These are phyloP conservation scores for Cladorrhinum samala DNA, from an alignment of 495 filamentous ascomycete species.

Conservation along the genomic window DNA sequence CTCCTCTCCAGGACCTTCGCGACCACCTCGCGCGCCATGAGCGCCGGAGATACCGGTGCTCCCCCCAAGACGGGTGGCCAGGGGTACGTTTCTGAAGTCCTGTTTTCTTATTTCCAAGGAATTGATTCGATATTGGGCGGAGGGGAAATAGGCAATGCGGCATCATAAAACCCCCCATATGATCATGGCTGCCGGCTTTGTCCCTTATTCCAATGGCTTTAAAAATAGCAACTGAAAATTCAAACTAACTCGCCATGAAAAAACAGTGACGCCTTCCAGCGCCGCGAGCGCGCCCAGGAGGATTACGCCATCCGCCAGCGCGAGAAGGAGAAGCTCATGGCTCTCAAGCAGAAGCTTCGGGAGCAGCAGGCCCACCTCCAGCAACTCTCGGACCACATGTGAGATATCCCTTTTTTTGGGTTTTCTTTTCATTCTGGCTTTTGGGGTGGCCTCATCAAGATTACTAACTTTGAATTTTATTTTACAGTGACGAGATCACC, in stretches of 20 bases:
- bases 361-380: slow-evolving; percentile 77
- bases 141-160: no score
- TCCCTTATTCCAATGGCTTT: background rate
- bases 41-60: slow-evolving; percentile 63
- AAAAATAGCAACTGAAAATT: background rate
- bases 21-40: slow-evolving; percentile 54
- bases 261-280: slow-evolving; percentile 77
- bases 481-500: slow-evolving; percentile 58
- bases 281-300: slow-evolving; percentile 84
- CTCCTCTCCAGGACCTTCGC: slow-evolving; percentile 53
- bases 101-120: background rate
- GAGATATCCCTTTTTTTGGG: slow-evolving; percentile 26
- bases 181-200: background rate
- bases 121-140: background rate
- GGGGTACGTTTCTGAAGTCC: slow-evolving; percentile 31
- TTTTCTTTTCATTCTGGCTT: no score
- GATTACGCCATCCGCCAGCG: slow-evolving; percentile 73
- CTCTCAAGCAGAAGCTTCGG: slow-evolving; percentile 69
- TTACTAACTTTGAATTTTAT: no score
- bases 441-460: no score
- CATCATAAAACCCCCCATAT: background rate
- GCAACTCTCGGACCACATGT: slow-evolving; percentile 82
- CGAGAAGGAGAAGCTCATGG: slow-evolving; percentile 76
- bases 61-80: slow-evolving; percentile 43
- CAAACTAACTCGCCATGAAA: background rate